A percentile compares a stretch with the other conserved stretches of the same genome.
Evolutionary conservation across 192 early-diverging fungal genomes (phyloP).

Genomic region (Coemansia umbellata): DNA sequence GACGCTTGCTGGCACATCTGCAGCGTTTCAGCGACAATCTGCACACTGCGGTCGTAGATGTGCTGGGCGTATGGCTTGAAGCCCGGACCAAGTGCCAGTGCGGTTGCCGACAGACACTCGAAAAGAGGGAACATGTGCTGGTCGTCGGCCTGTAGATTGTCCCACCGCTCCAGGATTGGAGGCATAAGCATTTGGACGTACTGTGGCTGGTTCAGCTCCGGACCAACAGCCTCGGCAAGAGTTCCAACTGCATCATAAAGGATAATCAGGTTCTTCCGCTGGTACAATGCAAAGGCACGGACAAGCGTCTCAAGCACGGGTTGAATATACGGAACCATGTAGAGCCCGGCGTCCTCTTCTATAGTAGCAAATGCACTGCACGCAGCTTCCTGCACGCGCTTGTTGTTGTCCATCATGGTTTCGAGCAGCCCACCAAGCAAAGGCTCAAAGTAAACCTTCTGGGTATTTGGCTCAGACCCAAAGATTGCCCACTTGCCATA

Average conservation of each 20-base stretch:
- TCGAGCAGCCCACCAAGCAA: slow-evolving; percentile 70
- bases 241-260: slow-evolving; percentile 98
- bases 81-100: slow-evolving; percentile 77
- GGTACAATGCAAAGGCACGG: slow-evolving; percentile 84
- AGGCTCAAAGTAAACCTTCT: slow-evolving; percentile 78
- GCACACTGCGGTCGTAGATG: slow-evolving; percentile 87
- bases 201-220: slow-evolving; percentile 73
- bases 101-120: slow-evolving; percentile 87
- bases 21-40: slow-evolving; percentile 80
- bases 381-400: slow-evolving; percentile 96
- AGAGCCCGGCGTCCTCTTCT: slow-evolving; percentile 83
- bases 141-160: slow-evolving; percentile 74
- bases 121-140: slow-evolving; percentile 92
- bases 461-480: slow-evolving; percentile 53
- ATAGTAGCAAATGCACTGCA: slow-evolving; percentile 95
- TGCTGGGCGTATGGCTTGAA: slow-evolving; percentile 82
- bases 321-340: slow-evolving; percentile 83
- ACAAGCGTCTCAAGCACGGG: slow-evolving; percentile 81
- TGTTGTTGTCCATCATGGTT: slow-evolving; percentile 91
- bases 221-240: slow-evolving; percentile 88
- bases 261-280: slow-evolving; percentile 92
- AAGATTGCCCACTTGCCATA: slow-evolving; percentile 80
- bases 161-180: slow-evolving; percentile 84
- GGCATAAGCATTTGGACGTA: slow-evolving; percentile 85
- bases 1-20: slow-evolving; percentile 58